A percentile compares a stretch with the other conserved stretches of the same genome.
Evolutionary conservation across 257 asterid species (phyloP).

Genomic region (Jacaranda mimosifolia): DNA sequence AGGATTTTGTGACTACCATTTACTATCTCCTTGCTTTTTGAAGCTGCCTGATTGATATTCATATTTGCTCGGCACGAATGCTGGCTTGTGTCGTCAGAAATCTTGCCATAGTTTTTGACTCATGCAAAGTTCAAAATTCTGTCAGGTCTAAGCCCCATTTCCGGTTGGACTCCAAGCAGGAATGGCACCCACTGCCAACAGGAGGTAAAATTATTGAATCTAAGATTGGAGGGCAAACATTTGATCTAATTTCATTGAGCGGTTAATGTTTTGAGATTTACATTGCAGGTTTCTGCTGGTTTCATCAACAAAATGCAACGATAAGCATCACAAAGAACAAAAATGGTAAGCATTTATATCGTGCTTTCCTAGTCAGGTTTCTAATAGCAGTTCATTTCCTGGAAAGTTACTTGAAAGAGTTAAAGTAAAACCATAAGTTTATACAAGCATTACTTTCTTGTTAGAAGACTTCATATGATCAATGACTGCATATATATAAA

Average conservation of each 20-base stretch:
- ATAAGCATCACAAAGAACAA: not conserved
- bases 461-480: too few species aligned
- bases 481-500: too few species aligned
- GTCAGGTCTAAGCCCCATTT: too few species aligned
- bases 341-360: not conserved
- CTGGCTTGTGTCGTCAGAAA: too few species aligned
- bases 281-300: slow-evolving; percentile 20
- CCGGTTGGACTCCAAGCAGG: too few species aligned
- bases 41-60: not conserved
- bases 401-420: too few species aligned
- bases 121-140: too few species aligned
- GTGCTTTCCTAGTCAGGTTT: not conserved
- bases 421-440: too few species aligned
- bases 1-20: not conserved
- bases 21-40: not conserved
- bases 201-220: slow-evolving; percentile 10
- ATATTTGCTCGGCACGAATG: not conserved
- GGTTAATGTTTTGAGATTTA: not conserved
- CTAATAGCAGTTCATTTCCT: too few species aligned
- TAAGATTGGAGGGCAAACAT: not conserved
- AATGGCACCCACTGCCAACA: too few species aligned
- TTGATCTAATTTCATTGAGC: slow-evolving; percentile 7
- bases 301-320: slow-evolving; percentile 21
- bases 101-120: too few species aligned
- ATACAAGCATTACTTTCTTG: too few species aligned